Percentiles rank a stretch among this genome's conserved stretches.
These are phyloP conservation scores for Penicillium salamii DNA, from an alignment of 495 filamentous ascomycete genomes.

Conservation along the genomic window DNA sequence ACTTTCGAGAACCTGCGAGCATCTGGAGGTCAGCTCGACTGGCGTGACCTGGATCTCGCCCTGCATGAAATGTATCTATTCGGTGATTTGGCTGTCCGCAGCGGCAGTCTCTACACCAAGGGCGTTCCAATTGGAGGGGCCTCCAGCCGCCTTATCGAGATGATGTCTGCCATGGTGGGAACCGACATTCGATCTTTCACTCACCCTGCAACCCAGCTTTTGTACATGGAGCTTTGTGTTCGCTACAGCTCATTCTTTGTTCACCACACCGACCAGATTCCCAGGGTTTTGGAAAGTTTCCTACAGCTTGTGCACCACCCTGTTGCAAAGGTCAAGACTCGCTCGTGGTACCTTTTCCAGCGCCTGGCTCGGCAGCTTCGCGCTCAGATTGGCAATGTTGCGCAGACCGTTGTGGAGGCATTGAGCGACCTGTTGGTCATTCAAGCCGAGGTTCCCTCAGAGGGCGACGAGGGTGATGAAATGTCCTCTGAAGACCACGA, in stretches of 20 bases:
- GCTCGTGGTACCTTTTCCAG: slow-evolving; percentile 96
- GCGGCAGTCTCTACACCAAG: slow-evolving; percentile 79
- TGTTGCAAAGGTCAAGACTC: slow-evolving; percentile 75
- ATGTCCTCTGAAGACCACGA: slow-evolving; percentile 91
- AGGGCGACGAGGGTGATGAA: slow-evolving; percentile 76
- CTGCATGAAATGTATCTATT: slow-evolving; percentile 96
- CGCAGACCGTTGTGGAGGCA: slow-evolving; percentile 85
- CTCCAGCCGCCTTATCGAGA: slow-evolving; percentile 72
- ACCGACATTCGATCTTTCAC: slow-evolving; percentile 81
- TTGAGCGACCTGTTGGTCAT: slow-evolving; percentile 85
- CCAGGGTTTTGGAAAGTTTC: slow-evolving; percentile 86
- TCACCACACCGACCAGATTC: slow-evolving; percentile 70
- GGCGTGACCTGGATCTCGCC: slow-evolving; percentile 95
- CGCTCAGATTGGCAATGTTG: slow-evolving; percentile 78
- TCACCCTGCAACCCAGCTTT: slow-evolving; percentile 87
- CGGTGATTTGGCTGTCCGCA: slow-evolving; percentile 84
- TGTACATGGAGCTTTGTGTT: slow-evolving; percentile 98
- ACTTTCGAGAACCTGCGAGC: slow-evolving; percentile 76
- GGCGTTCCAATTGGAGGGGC: slow-evolving; percentile 70
- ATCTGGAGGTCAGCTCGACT: slow-evolving; percentile 72
- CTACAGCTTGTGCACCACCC: slow-evolving; percentile 84
- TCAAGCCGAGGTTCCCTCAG: slow-evolving; percentile 77
- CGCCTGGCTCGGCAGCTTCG: slow-evolving; percentile 89
- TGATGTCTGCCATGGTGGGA: slow-evolving; percentile 94
- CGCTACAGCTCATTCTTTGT: slow-evolving; percentile 94